Percentiles rank a stretch among this genome's conserved stretches.
Conservation (phyloP, 2,329 filamentous ascomycete species). For the Cercospora sp. region DNA sequence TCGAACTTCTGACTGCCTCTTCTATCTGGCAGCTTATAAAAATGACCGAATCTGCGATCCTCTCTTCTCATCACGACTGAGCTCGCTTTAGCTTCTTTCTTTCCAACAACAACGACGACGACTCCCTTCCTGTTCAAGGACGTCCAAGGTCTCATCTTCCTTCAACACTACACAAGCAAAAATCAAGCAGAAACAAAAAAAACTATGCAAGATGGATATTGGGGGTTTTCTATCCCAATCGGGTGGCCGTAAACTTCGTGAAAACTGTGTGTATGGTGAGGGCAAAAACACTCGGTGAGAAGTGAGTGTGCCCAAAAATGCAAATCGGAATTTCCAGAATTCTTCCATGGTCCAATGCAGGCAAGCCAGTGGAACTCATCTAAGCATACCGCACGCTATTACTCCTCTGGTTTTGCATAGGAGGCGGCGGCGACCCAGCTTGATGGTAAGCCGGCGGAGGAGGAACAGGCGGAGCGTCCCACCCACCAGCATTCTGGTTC, state of each 20-base stretch:
- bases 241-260: neutral
- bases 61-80: neutral
- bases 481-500: conserved; percentile 12
- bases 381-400: conserved; percentile 29
- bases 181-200: neutral
- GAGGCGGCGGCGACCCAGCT: neutral
- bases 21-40: no score
- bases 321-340: no score
- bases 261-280: neutral
- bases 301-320: neutral
- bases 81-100: neutral
- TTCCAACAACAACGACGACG: neutral
- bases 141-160: neutral
- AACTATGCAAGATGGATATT: neutral
- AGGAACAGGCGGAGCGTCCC: conserved; percentile 23
- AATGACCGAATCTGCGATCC: neutral
- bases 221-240: neutral
- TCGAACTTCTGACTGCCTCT: no score
- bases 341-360: no score
- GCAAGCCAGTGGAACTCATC: no score
- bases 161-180: neutral
- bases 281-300: neutral
- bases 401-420: conserved; percentile 7
- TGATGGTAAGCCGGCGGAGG: conserved; percentile 27
- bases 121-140: neutral